phyloP scores from a whole-genome alignment of 768 basidiomycete species.

The Russula dissimulans region DNA sequence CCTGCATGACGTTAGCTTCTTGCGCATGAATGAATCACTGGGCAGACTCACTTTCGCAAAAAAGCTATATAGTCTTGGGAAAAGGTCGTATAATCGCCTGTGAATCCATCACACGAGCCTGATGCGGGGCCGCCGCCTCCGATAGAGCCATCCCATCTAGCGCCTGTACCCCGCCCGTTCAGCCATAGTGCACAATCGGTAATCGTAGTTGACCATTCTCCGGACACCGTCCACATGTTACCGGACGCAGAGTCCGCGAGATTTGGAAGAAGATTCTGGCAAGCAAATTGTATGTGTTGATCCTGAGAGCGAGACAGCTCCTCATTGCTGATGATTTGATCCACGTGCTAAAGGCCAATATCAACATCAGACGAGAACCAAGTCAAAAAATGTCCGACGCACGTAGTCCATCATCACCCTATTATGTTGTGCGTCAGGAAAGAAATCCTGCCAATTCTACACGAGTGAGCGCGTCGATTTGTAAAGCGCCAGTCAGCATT shows the following conservation, averaged over 20 bases:
- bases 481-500: neutral
- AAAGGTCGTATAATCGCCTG: conserved; percentile 51
- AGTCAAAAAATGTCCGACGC: conserved; percentile 14
- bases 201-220: conserved; percentile 70
- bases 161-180: conserved; percentile 64
- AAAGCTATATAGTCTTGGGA: conserved; percentile 54
- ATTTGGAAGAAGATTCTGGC: conserved; percentile 35
- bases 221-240: conserved; percentile 66
- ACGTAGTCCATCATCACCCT: conserved; percentile 63
- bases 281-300: conserved; percentile 57
- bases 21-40: neutral
- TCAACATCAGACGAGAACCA: neutral
- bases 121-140: conserved; percentile 37
- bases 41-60: conserved; percentile 44
- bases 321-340: conserved; percentile 58
- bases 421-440: conserved; percentile 42
- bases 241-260: conserved; percentile 39
- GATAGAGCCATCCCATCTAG: conserved; percentile 58
- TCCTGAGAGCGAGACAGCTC: conserved; percentile 46
- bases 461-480: neutral
- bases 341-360: conserved; percentile 43
- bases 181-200: conserved; percentile 76
- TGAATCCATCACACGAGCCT: conserved; percentile 54
- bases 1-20: conserved; percentile 25
- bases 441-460: conserved; percentile 52